These are phyloP conservation scores for Pyricularia grisea DNA, from an alignment of 2,329 filamentous ascomycete species.

Conservation along the genomic window DNA sequence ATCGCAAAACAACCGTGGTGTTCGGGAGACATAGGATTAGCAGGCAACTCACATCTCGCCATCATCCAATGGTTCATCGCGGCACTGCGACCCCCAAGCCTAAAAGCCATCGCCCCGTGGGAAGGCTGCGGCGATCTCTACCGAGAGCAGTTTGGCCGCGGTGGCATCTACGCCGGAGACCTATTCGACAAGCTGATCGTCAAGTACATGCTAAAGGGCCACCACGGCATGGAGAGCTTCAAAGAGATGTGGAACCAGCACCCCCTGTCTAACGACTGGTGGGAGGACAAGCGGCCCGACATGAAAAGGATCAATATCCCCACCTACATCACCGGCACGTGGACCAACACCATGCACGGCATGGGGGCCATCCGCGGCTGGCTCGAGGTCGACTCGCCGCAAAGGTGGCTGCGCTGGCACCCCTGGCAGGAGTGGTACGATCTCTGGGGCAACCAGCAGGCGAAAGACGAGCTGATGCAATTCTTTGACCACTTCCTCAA, in stretches of 20 bases:
- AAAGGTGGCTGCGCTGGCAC: conserved; percentile 31
- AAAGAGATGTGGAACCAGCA: conserved; percentile 28
- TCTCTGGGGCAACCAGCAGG: conserved; percentile 23
- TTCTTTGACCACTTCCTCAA: conserved; percentile 38
- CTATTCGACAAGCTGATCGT: conserved; percentile 29
- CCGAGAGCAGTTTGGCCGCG: conserved; percentile 33
- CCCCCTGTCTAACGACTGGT: conserved; percentile 22
- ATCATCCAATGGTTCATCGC: conserved; percentile 13
- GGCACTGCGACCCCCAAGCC: conserved; percentile 7
- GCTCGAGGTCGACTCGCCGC: conserved; percentile 21
- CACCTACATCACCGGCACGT: conserved; percentile 23
- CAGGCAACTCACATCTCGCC: conserved; percentile 19
- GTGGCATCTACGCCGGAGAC: conserved; percentile 27
- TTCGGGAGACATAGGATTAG: conserved; percentile 20
- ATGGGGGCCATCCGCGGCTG: conserved; percentile 26
- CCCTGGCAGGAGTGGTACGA: conserved; percentile 34
- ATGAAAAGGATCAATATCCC: conserved; percentile 24
- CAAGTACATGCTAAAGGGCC: conserved; percentile 24
- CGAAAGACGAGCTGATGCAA: conserved; percentile 22
- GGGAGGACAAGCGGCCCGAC: conserved; percentile 26
- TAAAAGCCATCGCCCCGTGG: conserved; percentile 20
- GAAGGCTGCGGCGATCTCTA: conserved; percentile 36
- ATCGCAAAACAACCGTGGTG: conserved; percentile 20
- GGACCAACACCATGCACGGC: conserved; percentile 22
- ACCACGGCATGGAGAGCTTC: conserved; percentile 26